Evolutionary conservation across 2,329 filamentous ascomycete genomes (phyloP), one percentile per base, ranked within the genome.

Genomic region (Xylaria sp.): DNA sequence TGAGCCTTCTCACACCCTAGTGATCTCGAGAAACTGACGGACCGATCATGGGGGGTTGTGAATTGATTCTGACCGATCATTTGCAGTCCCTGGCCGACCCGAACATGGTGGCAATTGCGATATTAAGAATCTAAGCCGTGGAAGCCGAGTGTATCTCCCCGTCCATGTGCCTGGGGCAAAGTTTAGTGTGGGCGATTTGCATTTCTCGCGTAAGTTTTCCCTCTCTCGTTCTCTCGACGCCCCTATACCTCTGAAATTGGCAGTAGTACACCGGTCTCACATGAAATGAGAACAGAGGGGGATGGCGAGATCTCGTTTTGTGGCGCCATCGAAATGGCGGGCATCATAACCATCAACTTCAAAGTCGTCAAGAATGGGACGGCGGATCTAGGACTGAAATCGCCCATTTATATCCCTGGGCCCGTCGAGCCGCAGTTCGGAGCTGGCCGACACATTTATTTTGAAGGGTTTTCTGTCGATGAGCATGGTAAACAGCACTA

Each of bases 51-150:
- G 7, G 15, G 10, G n/a, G 21, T n/a, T 44, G 23, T n/a, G 21
- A 15, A 41, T 47, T 59, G 4, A 62, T 37, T 33, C n/a, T 51
- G 31, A 19, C 19, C 7, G 11, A 10, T 25, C 31, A 6, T 6
- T 38, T 19, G 6, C 19, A 0, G 90, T 97, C 48, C 93, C 93
- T 0, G 89, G 93, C 2, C 81, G 92, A 0, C 92, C 92, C 0
- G 92, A 96, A 71, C 90, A 96, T 69, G 93, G 93, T 13, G 93
- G 93, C 0, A 96, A 96, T 71, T 95, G 92, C 73, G 92, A 97
- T 68, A 95, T 96, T 76, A 96, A 96, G 79, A 95, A 95, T 70
- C 81, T 96, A 29, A 90, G 85, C 1, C 81, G 91, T 6, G 92
- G 91, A 1, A 89, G 84, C 60, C 94, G 93, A 72, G 90, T 96